These are phyloP conservation scores for Leucoagaricus sp. DNA, from an alignment of 1,284 basidiomycete species.

Conservation along the genomic window DNA sequence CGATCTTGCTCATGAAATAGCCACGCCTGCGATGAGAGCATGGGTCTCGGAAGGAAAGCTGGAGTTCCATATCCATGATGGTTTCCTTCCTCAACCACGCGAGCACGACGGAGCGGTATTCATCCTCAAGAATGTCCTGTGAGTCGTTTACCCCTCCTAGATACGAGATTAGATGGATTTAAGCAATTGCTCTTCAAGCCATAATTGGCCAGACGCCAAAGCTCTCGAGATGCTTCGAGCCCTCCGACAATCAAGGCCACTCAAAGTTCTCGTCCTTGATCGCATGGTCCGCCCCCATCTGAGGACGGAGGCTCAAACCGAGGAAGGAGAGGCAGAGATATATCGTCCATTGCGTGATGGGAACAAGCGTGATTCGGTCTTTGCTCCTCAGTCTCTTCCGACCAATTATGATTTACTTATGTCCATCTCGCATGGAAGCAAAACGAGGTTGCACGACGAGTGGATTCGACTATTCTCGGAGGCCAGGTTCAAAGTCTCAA, in stretches of 20 bases:
- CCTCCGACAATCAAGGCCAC: not conserved
- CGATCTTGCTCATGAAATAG: not conserved
- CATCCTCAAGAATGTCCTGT: conserved; percentile 7
- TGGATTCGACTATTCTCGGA: not conserved
- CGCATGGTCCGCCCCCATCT: conserved; percentile 7
- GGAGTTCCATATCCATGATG: conserved; percentile 7
- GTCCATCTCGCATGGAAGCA: conserved; percentile 5
- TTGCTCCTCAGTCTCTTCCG: conserved; percentile 3
- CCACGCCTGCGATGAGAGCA: not conserved
- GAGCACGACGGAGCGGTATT: conserved; percentile 2
- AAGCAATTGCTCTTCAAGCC: not conserved
- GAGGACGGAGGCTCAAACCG: not conserved
- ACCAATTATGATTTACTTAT: conserved; percentile 6
- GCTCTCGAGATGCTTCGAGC: not conserved
- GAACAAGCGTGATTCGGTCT: not conserved
- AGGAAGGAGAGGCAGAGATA: conserved; percentile 7
- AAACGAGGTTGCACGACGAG: not conserved
- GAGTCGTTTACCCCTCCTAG: not conserved
- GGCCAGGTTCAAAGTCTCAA: not conserved
- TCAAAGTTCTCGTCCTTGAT: conserved; percentile 3
- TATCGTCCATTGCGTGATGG: not conserved
- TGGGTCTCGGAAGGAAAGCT: conserved; percentile 1
- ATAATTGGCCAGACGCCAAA: conserved; percentile 5
- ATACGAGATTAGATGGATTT: too few species aligned
- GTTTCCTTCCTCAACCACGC: not conserved